phyloP scores from a whole-genome alignment of 805 yeast species.

The Hermanozyma aechmeae region DNA sequence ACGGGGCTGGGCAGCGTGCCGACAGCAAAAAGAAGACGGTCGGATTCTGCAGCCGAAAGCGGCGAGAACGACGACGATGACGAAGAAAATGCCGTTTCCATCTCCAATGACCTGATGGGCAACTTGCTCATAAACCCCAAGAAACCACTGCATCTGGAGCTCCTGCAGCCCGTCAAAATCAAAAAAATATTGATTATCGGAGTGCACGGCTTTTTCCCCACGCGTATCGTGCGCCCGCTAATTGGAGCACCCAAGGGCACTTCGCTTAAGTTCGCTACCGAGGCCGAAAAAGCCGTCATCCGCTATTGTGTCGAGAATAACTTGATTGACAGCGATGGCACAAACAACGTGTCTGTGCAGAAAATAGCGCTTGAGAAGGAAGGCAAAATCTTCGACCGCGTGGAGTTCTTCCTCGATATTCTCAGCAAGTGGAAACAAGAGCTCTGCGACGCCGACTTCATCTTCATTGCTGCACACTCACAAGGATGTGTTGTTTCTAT shows the following conservation, averaged over 20 bases:
- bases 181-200: constrained; percentile 76
- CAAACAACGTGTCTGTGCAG: constrained; percentile 45
- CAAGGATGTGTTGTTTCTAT: constrained; percentile 94
- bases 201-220: constrained; percentile 95
- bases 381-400: constrained; percentile 82
- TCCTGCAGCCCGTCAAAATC: too few relatives aligned
- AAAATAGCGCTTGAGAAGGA: constrained; percentile 91
- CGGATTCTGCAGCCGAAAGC: neutral
- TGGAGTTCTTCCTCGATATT: constrained; percentile 66
- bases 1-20: too few relatives aligned
- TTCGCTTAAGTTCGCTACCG: constrained; percentile 79
- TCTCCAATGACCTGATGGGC: constrained; percentile 33
- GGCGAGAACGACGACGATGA: constrained; percentile 13
- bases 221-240: constrained; percentile 55
- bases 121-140: constrained; percentile 31
- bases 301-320: constrained; percentile 45
- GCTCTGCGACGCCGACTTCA: constrained; percentile 62
- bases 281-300: constrained; percentile 62
- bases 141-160: too few relatives aligned
- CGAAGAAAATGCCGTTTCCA: constrained; percentile 24
- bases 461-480: constrained; percentile 90
- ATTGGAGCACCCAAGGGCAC: constrained; percentile 97
- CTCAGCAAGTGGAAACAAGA: constrained; percentile 58
- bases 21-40: too few relatives aligned
- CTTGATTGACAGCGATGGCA: constrained; percentile 22